Base-by-base conservation (phyloP, 306 rosid genomes). In the Parietaria judaica region DNA sequence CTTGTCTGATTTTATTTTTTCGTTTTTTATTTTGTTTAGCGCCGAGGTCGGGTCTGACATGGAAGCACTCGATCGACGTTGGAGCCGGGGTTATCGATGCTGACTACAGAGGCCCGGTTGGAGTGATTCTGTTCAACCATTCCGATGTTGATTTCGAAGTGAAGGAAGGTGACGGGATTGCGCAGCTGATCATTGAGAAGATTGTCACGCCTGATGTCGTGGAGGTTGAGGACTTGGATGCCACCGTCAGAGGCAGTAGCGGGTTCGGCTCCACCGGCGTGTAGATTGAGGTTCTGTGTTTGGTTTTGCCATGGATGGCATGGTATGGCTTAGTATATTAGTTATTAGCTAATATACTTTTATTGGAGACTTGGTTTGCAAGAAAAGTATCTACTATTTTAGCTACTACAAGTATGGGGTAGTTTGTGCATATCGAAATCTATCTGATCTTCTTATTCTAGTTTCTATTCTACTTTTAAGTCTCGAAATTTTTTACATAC, bases 251-350 rank as follows among this genome's bases (percentile, higher is more conserved):
- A 54, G 95, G 99, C 1, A 70, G 67, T 7, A 88, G 88, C 11
- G 96, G 95, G 12, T 86, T 92, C 14, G 99, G 99, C 3, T 92
- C 99, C 11, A 92, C 99, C 0, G 99, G 99, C 1, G 78, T 92
- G 41, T 88, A 75, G 79, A 8, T 15, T 14, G 34, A 31, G 8
- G 8, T 6, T 48, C 0, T 3, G 10, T 7, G 1, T 10, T 43
- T 6, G 39, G 38, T 39, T 3, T 65, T 16, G 6, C 5, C 3
- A 14, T 0, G 15, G 49, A 7, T 17, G n/a, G n/a, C n/a, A n/a
- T n/a, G n/a, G 1, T 48, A 5, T 50, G n/a, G 8, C 0, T 64
- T 8, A 36, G 17, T 48, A 11, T 17, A 2, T 53, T 5, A 11
- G 10, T 39, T 8, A 23, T 31, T 53, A 12, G 3, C n/a, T n/a